Percentiles rank a stretch among this genome's conserved stretches.
These are phyloP conservation scores for Lactarius psammicola DNA, from an alignment of 768 basidiomycete species.

Conservation along the genomic window DNA sequence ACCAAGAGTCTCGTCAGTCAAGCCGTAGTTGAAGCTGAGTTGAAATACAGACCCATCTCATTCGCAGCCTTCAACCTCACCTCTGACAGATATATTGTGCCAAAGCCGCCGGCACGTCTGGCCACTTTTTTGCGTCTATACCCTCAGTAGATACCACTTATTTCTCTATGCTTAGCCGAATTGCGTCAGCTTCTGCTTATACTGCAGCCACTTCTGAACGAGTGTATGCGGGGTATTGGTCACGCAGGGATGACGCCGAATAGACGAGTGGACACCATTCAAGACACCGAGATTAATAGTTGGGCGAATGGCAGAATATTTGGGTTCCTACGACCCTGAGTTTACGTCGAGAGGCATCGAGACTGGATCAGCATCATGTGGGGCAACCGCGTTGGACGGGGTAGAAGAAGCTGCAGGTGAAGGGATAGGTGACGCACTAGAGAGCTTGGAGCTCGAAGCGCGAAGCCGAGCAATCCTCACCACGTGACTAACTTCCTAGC, in stretches of 20 bases:
- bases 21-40: not conserved
- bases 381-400: not conserved
- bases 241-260: constrained; percentile 68
- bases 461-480: too few species aligned
- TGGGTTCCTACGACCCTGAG: constrained; percentile 19
- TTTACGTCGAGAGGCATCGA: not conserved
- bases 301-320: not conserved
- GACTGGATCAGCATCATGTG: not conserved
- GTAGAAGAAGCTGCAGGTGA: not conserved
- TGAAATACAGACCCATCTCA: constrained; percentile 57
- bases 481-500: too few species aligned
- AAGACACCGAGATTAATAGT: constrained; percentile 40
- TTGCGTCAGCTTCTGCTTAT: constrained; percentile 43
- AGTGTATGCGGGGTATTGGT: constrained; percentile 76
- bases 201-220: constrained; percentile 55
- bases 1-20: not conserved
- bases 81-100: constrained; percentile 78
- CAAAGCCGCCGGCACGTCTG: constrained; percentile 71
- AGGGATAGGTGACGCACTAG: constrained; percentile 3
- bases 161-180: constrained; percentile 35
- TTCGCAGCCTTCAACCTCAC: too few species aligned
- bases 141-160: constrained; percentile 25
- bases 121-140: constrained; percentile 32
- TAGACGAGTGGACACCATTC: constrained; percentile 62
- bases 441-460: not conserved